These are phyloP conservation scores for Wickerhamomyces sp. DNA, from an alignment of 1,139 yeast genomes.

Conservation along the genomic window DNA sequence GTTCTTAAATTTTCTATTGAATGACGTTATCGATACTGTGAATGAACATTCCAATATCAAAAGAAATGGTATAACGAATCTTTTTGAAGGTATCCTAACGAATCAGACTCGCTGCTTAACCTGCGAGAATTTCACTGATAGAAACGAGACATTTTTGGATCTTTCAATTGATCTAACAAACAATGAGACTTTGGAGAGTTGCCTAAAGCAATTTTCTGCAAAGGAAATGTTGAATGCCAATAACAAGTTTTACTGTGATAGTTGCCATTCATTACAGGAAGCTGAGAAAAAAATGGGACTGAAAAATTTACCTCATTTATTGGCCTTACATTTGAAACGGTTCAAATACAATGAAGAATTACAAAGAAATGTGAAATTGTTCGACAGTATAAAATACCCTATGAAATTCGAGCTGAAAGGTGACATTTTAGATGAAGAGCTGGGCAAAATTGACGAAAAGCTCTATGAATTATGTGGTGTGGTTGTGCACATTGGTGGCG, in stretches of 20 bases:
- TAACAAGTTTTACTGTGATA: constrained; percentile 90
- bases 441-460: constrained; percentile 31
- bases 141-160: constrained; percentile 85
- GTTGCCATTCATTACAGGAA: constrained; percentile 87
- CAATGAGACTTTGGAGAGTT: constrained; percentile 70
- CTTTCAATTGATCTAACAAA: constrained; percentile 67
- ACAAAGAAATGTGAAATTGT: constrained; percentile 79
- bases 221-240: constrained; percentile 82
- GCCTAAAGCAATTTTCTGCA: constrained; percentile 76
- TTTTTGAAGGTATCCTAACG: constrained; percentile 82
- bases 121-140: constrained; percentile 81
- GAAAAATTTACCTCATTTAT: constrained; percentile 68
- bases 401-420: constrained; percentile 68
- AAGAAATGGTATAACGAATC: constrained; percentile 56
- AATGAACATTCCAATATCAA: constrained; percentile 17
- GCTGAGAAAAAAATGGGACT: constrained; percentile 91
- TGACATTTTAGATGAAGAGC: constrained; percentile 49
- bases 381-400: constrained; percentile 82
- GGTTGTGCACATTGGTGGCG: constrained; percentile 94
- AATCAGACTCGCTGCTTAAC: constrained; percentile 87
- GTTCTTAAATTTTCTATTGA: constrained; percentile 80
- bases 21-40: constrained; percentile 72
- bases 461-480: constrained; percentile 80
- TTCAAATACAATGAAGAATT: constrained; percentile 86
- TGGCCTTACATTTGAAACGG: constrained; percentile 82